phyloP scores from a whole-genome alignment of 306 rosid genomes.

The Sesbania bispinosa region DNA sequence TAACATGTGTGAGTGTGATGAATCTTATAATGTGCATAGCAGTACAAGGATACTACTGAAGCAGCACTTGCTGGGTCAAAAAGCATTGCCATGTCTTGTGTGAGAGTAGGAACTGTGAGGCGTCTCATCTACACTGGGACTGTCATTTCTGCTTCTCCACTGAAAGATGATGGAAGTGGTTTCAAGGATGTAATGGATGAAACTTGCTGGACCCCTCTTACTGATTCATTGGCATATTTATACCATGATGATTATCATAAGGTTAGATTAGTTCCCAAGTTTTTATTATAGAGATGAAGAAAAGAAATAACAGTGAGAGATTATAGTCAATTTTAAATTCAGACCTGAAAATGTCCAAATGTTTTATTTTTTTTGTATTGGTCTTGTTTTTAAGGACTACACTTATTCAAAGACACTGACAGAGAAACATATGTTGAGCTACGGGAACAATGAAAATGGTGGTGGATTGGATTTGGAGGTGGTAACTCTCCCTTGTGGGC shows the following conservation, averaged over 20 bases:
- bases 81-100: constrained; percentile 31
- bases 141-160: constrained; percentile 39
- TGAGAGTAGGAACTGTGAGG: constrained; percentile 35
- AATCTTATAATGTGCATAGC: too few relatives aligned
- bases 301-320: too few relatives aligned
- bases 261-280: too few relatives aligned
- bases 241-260: too few relatives aligned
- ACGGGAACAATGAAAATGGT: constrained; percentile 1
- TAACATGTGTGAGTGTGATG: too few relatives aligned
- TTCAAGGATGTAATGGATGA: constrained; percentile 37
- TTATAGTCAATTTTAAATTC: too few relatives aligned
- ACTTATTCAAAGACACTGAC: constrained; percentile 40
- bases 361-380: too few relatives aligned
- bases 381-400: constrained; percentile 31
- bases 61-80: constrained; percentile 36
- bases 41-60: constrained; percentile 37
- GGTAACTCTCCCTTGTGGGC: constrained; percentile 42
- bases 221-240: too few relatives aligned
- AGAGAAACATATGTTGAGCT: constrained; percentile 38
- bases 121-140: constrained; percentile 53
- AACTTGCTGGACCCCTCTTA: constrained; percentile 49
- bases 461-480: constrained; percentile 46
- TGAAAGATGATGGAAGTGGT: constrained; percentile 30
- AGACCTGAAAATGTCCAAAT: too few relatives aligned
- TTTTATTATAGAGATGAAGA: too few relatives aligned